Conservation (phyloP, 768 basidiomycete genomes). For the Postia placenta region DNA sequence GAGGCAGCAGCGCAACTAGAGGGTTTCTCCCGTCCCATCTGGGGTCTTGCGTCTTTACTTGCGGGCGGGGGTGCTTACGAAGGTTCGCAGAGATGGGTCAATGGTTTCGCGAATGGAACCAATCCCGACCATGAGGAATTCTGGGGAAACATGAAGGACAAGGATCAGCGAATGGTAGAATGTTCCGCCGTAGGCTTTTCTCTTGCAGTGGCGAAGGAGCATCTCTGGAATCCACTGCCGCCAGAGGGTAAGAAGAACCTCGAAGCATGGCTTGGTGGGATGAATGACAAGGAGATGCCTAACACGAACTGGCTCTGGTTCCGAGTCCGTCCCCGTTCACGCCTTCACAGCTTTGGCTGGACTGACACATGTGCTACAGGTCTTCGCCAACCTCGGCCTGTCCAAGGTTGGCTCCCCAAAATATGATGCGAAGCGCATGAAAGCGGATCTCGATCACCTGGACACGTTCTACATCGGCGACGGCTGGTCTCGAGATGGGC, state of each 20-base stretch:
- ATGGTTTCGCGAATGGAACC: constrained; percentile 64
- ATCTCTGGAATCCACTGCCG: constrained; percentile 57
- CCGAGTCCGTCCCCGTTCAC: constrained; percentile 36
- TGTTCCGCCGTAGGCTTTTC: constrained; percentile 73
- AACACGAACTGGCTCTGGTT: constrained; percentile 87
- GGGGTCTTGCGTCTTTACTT: constrained; percentile 65
- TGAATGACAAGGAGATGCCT: constrained; percentile 81
- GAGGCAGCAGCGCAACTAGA: constrained; percentile 68
- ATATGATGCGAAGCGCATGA: constrained; percentile 57
- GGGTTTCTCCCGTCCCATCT: constrained; percentile 71
- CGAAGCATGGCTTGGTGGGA: constrained; percentile 58
- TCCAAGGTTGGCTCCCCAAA: constrained; percentile 52
- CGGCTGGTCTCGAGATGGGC: constrained; percentile 75
- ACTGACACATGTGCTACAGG: constrained; percentile 31
- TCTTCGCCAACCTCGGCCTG: constrained; percentile 71
- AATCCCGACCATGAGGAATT: constrained; percentile 62
- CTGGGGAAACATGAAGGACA: constrained; percentile 71
- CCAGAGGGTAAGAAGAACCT: constrained; percentile 49
- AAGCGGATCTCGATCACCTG: constrained; percentile 67
- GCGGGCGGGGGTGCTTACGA: constrained; percentile 57
- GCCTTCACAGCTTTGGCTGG: background rate
- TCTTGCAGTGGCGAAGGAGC: constrained; percentile 57
- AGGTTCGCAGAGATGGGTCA: constrained; percentile 55
- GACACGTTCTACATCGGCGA: constrained; percentile 75
- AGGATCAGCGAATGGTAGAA: constrained; percentile 80